Evolutionary conservation across 495 filamentous ascomycete species (phyloP), one percentile per base, ranked within the genome.

Genomic region (Neurospora sp.): DNA sequence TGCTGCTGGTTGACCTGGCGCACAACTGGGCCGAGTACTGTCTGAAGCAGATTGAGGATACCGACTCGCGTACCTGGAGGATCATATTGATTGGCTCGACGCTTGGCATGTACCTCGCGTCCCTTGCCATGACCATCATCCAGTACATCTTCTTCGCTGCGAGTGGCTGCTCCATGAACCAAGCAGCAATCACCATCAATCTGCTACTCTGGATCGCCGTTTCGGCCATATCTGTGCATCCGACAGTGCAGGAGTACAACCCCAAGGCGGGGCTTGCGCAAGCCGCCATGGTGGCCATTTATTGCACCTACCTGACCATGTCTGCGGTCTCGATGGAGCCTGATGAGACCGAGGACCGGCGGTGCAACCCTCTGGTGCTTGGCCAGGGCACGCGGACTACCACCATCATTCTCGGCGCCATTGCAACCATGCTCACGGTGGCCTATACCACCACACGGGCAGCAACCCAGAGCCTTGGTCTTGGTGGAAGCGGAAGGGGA

Each of bases 1-100:
- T 98, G 71, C 89, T 99, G 31, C 85, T 99, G 48, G 95, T 99
- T 42, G 96, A 99, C 74, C 88, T 99, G 72, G 96, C 96, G 7
- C 96, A 99, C 80, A 92, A 92, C n/a, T 98, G 95, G 94, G 96
- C 96, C 23, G 96, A 99, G 81, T 91, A 95, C 78, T 98, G 96
- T 81, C 87, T 98, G 69, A 89, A 91, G 75, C 94, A 96, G 85
- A 98, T 99, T 75, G 96, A 98, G 77, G 89, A 92, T 59, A 90
- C 87, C 72, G 95, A 97, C 80, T 97, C 95, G 18, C 86, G 86
- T 42, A 77, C 90, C 40, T 99, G 96, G 96, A 88, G 94, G 41
- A 88, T 88, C 11, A 83, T 99, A 71, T 87, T 99, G 12, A 93
- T 99, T 77, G 93, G 94, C 70, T 97, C 94, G 23, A 98, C 96